Conservation (phyloP, 2,329 filamentous ascomycete genomes). For the Achaetomium macrosporum region DNA sequence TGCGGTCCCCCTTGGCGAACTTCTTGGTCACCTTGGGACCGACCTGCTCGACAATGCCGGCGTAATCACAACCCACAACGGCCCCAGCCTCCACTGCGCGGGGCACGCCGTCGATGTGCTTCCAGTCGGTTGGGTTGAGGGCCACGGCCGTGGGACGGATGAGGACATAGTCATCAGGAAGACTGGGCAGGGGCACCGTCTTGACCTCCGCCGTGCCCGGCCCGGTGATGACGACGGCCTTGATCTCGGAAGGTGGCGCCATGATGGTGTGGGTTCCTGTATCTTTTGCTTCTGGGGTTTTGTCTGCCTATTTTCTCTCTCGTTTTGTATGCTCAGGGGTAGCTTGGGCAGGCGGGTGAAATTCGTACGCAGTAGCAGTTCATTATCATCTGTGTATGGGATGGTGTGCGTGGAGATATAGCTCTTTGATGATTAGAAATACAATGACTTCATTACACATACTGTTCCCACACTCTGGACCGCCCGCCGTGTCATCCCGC, state of each 20-base stretch:
- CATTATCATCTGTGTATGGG: too few species aligned
- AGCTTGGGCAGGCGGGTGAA: too few species aligned
- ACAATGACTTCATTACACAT: neutral
- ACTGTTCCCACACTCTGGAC: too few species aligned
- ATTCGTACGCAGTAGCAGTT: too few species aligned
- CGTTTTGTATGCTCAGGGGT: too few species aligned
- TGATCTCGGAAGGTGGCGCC: constrained; percentile 20
- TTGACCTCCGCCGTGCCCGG: constrained; percentile 20
- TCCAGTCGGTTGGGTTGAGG: constrained; percentile 30
- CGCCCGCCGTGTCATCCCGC: neutral
- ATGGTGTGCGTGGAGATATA: neutral
- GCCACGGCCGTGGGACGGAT: constrained; percentile 25
- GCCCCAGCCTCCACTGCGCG: neutral
- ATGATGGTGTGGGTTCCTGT: constrained; percentile 2
- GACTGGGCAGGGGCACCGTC: constrained; percentile 21
- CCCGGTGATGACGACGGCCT: constrained; percentile 23
- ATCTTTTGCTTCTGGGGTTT: too few species aligned
- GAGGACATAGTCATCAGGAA: constrained; percentile 27
- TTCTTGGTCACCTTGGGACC: constrained; percentile 37
- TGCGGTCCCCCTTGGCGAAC: constrained; percentile 43
- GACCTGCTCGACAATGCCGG: constrained; percentile 42
- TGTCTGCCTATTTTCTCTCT: too few species aligned
- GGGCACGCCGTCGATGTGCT: constrained; percentile 16
- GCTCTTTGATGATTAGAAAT: neutral
- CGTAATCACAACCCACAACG: constrained; percentile 40